Base-by-base conservation (phyloP, 352 stramenopile species). In the Phytophthora melonis region DNA sequence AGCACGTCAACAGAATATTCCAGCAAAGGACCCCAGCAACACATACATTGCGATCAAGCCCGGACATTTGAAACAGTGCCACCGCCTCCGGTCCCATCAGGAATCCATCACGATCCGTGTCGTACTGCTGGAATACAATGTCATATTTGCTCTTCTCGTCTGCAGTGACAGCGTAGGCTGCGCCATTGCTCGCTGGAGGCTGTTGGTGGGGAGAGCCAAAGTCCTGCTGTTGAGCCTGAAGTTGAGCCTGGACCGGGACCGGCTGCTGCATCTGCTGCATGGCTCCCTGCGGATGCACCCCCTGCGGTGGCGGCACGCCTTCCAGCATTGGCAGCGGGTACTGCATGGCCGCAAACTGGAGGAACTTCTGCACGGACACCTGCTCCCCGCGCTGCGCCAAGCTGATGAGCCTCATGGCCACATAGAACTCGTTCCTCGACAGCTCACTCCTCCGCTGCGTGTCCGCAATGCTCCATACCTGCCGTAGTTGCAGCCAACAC, bases 61-160 rank as follows among this genome's bases (percentile, higher is more conserved):
- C 95, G 8, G 93, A 98, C 84, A 98, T 98, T 41, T 90, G 86
- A 77, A 99, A 99, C 3, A 99, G 82, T 21, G 82, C 84, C 7
- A 98, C 95, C 6, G 96, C 96, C 61, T 97, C 88, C 6, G 77
- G 68, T 10, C 96, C 96, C 54, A 97, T 86, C 16, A 98, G 75
- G 65, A 97, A 98, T n/a, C 91, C 90, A 73, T 98, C 94, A 18
- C 74, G 75, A 75, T 98, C 90, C 16, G 87, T 87, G 50, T 97
- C 91, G 63, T 98, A 98, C 58, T 97, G 83, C 23, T 92, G 88
- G 79, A 99, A 99, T 21, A 98, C 89, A 23, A 74, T 70, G 66
- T 98, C 88, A 81, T 98, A 99, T 2, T 94, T 88, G 19, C 82
- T 75, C 68, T 94, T 96, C 80, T 98, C 96, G 25, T 93, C 82